Percentiles rank a stretch among this genome's conserved stretches.
These are phyloP conservation scores for Camellia lanceoleosa DNA, from an alignment of 148 eudicot species.

Conservation along the genomic window DNA sequence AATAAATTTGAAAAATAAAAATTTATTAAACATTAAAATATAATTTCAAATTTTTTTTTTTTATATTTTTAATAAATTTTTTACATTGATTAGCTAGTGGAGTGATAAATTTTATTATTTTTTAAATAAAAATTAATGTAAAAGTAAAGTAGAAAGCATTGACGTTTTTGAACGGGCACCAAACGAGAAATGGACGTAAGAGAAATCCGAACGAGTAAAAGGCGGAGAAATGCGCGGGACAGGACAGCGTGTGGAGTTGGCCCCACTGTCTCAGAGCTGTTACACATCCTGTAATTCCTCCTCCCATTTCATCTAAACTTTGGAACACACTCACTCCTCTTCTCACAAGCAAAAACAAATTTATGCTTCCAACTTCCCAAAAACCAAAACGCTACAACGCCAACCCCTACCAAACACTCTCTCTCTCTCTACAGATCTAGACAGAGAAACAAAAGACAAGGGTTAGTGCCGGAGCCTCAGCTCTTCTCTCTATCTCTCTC, in stretches of 20 bases:
- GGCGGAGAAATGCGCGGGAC: conserved; percentile 28
- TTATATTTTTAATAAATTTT: too few species aligned
- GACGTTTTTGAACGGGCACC: not conserved
- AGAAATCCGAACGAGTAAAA: not conserved
- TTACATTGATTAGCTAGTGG: accelerated
- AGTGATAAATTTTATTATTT: too few species aligned
- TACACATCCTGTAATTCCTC: not conserved
- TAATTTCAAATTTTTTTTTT: too few species aligned
- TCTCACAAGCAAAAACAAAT: not conserved
- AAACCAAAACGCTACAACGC: not conserved
- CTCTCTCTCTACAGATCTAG: not conserved
- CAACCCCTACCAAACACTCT: not conserved
- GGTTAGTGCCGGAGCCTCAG: not conserved
- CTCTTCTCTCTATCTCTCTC: not conserved
- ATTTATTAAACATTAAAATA: too few species aligned
- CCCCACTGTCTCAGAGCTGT: conserved; percentile 17
- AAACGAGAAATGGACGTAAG: not conserved
- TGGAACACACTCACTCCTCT: too few species aligned
- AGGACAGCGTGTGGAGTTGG: conserved; percentile 24
- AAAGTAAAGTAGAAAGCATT: too few species aligned
- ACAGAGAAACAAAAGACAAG: not conserved
- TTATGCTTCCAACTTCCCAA: not conserved
- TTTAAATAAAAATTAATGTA: too few species aligned
- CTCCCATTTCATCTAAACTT: too few species aligned
- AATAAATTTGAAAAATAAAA: too few species aligned